phyloP scores from a whole-genome alignment of 2,329 filamentous ascomycete genomes.

The Curvularia eragrostidis region DNA sequence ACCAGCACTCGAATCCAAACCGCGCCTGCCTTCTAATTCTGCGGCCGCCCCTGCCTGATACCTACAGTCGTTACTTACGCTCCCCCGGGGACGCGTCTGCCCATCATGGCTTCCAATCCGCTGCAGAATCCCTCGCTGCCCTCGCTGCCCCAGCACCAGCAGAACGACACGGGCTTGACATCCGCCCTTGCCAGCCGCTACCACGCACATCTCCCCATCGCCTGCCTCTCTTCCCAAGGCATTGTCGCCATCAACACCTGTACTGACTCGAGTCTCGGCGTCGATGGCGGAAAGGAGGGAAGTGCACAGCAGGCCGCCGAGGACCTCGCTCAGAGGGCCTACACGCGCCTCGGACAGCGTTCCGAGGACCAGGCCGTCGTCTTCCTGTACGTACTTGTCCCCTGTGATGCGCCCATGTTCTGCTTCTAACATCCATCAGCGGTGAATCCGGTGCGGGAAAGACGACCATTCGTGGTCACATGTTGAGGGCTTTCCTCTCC shows the following conservation, averaged over 20 bases:
- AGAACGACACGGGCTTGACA: slow-evolving; percentile 79
- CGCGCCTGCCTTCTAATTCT: slow-evolving; percentile 13
- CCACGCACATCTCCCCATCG: slow-evolving; percentile 87
- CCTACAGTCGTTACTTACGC: slow-evolving; percentile 39
- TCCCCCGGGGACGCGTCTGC: slow-evolving; percentile 50
- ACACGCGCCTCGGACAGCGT: slow-evolving; percentile 81
- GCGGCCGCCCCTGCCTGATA: slow-evolving; percentile 28
- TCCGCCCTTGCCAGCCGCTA: slow-evolving; percentile 87
- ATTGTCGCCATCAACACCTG: slow-evolving; percentile 95
- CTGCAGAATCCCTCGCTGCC: slow-evolving; percentile 80
- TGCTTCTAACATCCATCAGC: slow-evolving; percentile 55
- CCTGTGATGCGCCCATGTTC: background rate
- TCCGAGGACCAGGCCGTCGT: slow-evolving; percentile 93
- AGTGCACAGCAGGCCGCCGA: slow-evolving; percentile 93
- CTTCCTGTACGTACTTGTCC: slow-evolving; percentile 74
- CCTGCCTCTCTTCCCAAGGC: slow-evolving; percentile 87
- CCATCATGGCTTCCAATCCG: slow-evolving; percentile 65
- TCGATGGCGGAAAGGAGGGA: slow-evolving; percentile 89
- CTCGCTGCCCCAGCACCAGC: slow-evolving; percentile 81
- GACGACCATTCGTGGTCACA: slow-evolving; percentile 89
- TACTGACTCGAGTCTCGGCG: slow-evolving; percentile 83
- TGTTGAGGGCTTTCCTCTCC: slow-evolving; percentile 82
- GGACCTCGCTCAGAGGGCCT: slow-evolving; percentile 87
- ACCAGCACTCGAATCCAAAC: slow-evolving; percentile 14
- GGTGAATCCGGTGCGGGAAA: slow-evolving; percentile 97